Evolutionary conservation across 352 stramenopile genomes (phyloP), one percentile per base, ranked within the genome.

Genomic region (Phytophthora fragariaefolia): DNA sequence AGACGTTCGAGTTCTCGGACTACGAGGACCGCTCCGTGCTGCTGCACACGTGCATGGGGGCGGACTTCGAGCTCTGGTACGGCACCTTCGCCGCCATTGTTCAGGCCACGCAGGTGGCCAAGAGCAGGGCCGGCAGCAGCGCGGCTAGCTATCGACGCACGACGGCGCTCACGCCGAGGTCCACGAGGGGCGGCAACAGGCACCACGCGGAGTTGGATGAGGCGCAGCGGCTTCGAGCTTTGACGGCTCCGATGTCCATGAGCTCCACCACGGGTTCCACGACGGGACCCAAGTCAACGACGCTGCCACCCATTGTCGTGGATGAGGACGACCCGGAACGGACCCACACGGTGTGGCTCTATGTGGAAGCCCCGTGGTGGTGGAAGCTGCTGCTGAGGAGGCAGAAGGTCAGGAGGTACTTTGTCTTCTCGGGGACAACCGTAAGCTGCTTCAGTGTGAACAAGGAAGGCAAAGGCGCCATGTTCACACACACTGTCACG

Each of bases 381-480:
- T 50, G 49, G 7, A 55, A 72, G 17, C 34, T 71, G 24, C 18
- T 76, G 36, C 18, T 62, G 20, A 38, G 58, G 50, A 46, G 64
- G 12, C 63, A 66, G 2, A 54, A 54, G 0, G 56, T 72, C 23
- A 32, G 70, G 30, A 52, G 58, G 20, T 82, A 83, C 55, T 79
- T 85, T 20, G 77, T 85, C 32, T 69, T 86, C 48, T 82, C 69
- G 5, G 72, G 67, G 2, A 60, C 51, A 17, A 81, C 42, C 10
- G 48, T 85, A 34, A 84, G 79, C 73, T 82, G 74, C 57, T 88
- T 88, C 58, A 66, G 57, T 36, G 70, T 85, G 10, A 88, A 88
- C 60, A 79, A 77, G 42, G 77, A 84, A 57, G 77, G 77, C 22
- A 73, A 85, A 36, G 34, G 55, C 0, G 69, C 79, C 6, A 56